Base-by-base conservation (phyloP, 2,329 filamentous ascomycete species). In the Aureobasidium sp. region DNA sequence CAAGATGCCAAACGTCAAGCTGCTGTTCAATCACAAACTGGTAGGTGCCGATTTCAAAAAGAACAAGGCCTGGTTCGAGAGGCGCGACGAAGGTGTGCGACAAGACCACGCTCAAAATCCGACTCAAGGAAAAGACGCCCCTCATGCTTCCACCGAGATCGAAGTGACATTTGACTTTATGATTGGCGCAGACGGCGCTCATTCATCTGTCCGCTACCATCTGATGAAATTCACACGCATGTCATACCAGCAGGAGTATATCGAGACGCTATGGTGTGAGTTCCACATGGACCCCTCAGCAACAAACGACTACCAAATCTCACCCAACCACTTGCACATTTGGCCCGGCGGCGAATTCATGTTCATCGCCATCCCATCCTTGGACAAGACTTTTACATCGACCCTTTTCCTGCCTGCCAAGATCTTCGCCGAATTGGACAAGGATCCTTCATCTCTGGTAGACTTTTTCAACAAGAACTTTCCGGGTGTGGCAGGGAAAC, bases 191-290 rank as follows among this genome's bases (percentile, higher is more conserved):
- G 94, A 99, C 70, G 94, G 94, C 8, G 94, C 94, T 0, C 93
- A 99, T 76, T 97, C 93, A 0, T 87, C 91, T 47, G 87, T 92
- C 4, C 83, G 94, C 57, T 95, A 91, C 72, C 91, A 97, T 71
- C 79, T 99, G 76, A 99, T 99, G 93, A 97, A 97, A 76, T 97
- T 85, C 69, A 84, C 88, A 0, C 86, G 89, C 12, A 90, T 97
- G 84, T 86, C 94, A 75, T 99, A 96, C 71, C 82, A 89, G 68
- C 94, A 99, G 72, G 86, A 91, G 69, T 99, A 99, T 74, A 94
- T 99, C 71, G 93, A 97, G 74, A 94, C 92, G 0, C 78, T 97
- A 5, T 99, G 94, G 94, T 97, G 93, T 74, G 94, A 99, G 72
- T 97, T 99, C 72, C 86, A 86, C 55, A 91, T 99, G 64, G 70